Evolutionary conservation across 108 stramenopile genomes (phyloP).

Genomic region (Discostella stelligeroides): DNA sequence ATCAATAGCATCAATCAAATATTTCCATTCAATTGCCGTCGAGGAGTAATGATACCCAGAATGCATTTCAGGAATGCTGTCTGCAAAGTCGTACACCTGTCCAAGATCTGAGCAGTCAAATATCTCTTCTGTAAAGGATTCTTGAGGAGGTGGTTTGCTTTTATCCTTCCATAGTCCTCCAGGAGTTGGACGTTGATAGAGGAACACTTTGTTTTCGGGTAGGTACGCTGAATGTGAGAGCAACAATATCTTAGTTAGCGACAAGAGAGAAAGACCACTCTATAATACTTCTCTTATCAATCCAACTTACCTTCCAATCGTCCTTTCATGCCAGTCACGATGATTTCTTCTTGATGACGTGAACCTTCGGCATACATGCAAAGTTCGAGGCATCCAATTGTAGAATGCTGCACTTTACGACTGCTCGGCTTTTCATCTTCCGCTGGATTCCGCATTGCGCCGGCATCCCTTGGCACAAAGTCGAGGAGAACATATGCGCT

Average conservation of each 20-base stretch:
- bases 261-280: not conserved
- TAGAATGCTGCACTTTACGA: slow-evolving; percentile 29
- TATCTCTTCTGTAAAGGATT: slow-evolving; percentile 55
- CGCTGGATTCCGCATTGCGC: not conserved
- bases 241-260: not conserved
- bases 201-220: slow-evolving; percentile 86
- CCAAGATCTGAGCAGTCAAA: slow-evolving; percentile 78
- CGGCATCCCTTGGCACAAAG: slow-evolving; percentile 31
- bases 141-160: slow-evolving; percentile 71
- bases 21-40: slow-evolving; percentile 83
- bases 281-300: not conserved
- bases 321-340: slow-evolving; percentile 86
- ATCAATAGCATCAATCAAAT: slow-evolving; percentile 61
- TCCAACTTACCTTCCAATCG: slow-evolving; percentile 56
- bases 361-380: slow-evolving; percentile 88
- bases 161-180: slow-evolving; percentile 64
- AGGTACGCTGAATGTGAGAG: slow-evolving; percentile 58
- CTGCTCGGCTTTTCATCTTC: not conserved
- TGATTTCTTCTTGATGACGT: slow-evolving; percentile 88
- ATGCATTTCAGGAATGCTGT: slow-evolving; percentile 67
- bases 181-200: slow-evolving; percentile 60
- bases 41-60: slow-evolving; percentile 82
- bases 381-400: slow-evolving; percentile 78
- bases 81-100: slow-evolving; percentile 64
- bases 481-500: slow-evolving; percentile 81